Percentiles rank a stretch among this genome's conserved stretches.
Conservation (phyloP, 2,329 filamentous ascomycete species). For the Fulvia fulva region DNA sequence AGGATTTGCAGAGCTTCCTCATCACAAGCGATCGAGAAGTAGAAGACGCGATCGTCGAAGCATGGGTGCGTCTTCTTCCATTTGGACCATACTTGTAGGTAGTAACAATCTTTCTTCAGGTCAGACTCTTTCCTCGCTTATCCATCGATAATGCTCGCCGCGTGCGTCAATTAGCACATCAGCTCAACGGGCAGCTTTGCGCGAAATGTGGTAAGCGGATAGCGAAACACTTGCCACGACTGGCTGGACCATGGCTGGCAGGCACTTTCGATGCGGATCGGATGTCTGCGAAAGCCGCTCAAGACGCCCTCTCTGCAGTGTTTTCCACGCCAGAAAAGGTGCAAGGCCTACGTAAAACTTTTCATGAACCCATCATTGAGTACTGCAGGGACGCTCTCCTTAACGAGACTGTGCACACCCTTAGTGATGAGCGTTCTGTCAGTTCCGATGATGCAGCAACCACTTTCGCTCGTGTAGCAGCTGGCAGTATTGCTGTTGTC, state of each 20-base stretch:
- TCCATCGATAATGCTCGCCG: conserved; percentile 86
- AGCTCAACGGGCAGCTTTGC: conserved; percentile 62
- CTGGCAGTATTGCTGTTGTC: conserved; percentile 54
- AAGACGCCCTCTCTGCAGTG: conserved; percentile 69
- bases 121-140: conserved; percentile 78
- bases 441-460: conserved; percentile 78
- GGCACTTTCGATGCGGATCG: conserved; percentile 84
- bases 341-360: conserved; percentile 71
- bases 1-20: conserved; percentile 70
- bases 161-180: conserved; percentile 82
- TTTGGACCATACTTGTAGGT: conserved; percentile 24
- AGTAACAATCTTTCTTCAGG: conserved; percentile 48
- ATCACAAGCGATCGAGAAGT: conserved; percentile 56
- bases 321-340: conserved; percentile 78
- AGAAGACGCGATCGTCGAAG: conserved; percentile 79
- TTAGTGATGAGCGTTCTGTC: conserved; percentile 85
- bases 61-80: conserved; percentile 65
- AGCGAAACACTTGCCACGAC: conserved; percentile 69
- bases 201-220: conserved; percentile 70
- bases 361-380: conserved; percentile 74
- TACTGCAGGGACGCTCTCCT: conserved; percentile 74
- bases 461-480: conserved; percentile 78
- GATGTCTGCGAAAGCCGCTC: conserved; percentile 69
- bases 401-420: conserved; percentile 71
- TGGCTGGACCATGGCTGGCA: conserved; percentile 86